Base-by-base conservation (phyloP, 352 stramenopile genomes). In the Globisporangium cylindrosporum region DNA sequence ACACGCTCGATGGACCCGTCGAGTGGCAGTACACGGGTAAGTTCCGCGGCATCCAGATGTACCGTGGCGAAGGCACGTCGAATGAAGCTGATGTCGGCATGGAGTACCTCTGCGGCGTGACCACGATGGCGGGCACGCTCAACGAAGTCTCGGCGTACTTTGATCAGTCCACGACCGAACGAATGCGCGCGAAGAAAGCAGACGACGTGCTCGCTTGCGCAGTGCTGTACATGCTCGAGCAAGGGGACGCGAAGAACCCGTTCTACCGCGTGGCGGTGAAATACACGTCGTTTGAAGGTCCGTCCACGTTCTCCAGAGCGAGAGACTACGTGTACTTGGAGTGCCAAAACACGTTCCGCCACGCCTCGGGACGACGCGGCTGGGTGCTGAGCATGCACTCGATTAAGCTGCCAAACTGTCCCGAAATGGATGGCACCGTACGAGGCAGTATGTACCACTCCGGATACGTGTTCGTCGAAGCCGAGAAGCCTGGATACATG, bases 311-410 rank as follows among this genome's bases (percentile, higher is more conserved):
- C 72, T 87, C 80, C 3, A 67, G 83, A 32, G 77, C 81, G 22
- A 71, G 85, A 8, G 85, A 93, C 53, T 93, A 90, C 68, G 90
- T 83, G 62, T 91, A 81, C 51, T 59, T 93, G 10, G 85, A 94
- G 68, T 93, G 84, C 62, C 86, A 94, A 59, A 85, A 92, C 65
- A 91, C 83, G 43, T 94, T 94, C 67, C 78, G 81, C 10, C 83
- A 94, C 65, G 78, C 84, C 2, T 87, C 81, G 1, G 81, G 84
- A 38, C 77, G 86, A 3, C 76, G 84, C 41, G 86, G 86, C 4
- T 93, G 83, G 81, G 86, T 91, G 38, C 75, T 91, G 6, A 91
- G 81, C 55, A 93, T 93, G 83, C 86, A 94, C 74, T 94, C 86
- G 32, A 91, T 94, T 62, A 89, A 93, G 63, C 70, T 94, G 53